phyloP scores from a whole-genome alignment of 306 rosid genomes.

The Casuarina glauca region DNA sequence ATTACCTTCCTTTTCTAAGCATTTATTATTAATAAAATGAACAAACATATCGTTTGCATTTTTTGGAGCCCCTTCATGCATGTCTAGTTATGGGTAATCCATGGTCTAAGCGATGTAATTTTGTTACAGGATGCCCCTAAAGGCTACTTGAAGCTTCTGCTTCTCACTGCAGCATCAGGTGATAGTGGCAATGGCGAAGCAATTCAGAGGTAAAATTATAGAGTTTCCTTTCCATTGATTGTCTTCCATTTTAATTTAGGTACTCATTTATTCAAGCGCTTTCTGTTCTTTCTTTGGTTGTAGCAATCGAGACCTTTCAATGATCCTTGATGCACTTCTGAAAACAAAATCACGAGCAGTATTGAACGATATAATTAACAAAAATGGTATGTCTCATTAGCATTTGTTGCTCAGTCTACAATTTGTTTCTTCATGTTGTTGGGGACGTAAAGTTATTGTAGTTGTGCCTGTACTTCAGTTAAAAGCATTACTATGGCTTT shows the following conservation, averaged over 20 bases:
- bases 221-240: slow-evolving; percentile 17
- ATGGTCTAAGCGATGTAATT: not conserved
- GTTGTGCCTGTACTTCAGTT: slow-evolving; percentile 8
- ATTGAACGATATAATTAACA: slow-evolving; percentile 78
- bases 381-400: slow-evolving; percentile 64
- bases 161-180: slow-evolving; percentile 92
- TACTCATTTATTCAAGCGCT: not conserved
- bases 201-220: slow-evolving; percentile 72
- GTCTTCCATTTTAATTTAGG: slow-evolving; percentile 8
- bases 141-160: slow-evolving; percentile 91
- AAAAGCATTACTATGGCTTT: slow-evolving; percentile 25
- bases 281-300: slow-evolving; percentile 24
- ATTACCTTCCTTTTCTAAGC: not conserved
- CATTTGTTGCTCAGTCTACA: slow-evolving; percentile 7
- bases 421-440: not conserved
- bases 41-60: not conserved
- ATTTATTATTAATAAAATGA: not conserved
- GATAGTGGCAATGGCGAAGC: slow-evolving; percentile 83
- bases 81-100: not conserved
- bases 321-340: slow-evolving; percentile 95
- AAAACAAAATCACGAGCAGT: slow-evolving; percentile 92
- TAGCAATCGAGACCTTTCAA: slow-evolving; percentile 99
- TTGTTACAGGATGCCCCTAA: slow-evolving; percentile 82
- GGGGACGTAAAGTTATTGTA: not conserved
- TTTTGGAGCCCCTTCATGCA: slow-evolving; percentile 7